phyloP scores from a whole-genome alignment of 2,329 filamentous ascomycete genomes.

The Pyrenophora seminiperda region DNA sequence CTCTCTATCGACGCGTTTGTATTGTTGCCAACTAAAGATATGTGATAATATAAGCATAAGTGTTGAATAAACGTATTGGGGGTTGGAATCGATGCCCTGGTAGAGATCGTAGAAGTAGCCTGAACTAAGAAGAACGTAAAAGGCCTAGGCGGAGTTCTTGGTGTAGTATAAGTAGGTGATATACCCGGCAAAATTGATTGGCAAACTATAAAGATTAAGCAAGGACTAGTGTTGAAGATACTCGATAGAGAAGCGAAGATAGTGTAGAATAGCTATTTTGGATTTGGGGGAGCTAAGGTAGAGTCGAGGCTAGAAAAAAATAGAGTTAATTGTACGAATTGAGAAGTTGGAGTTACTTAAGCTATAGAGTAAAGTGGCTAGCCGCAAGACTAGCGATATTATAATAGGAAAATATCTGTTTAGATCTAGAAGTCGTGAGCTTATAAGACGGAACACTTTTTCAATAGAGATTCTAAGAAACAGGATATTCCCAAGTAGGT shows the following conservation, averaged over 20 bases:
- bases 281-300: conserved; percentile 72
- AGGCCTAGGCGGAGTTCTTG: conserved; percentile 75
- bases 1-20: conserved; percentile 54
- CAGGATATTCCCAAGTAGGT: conserved; percentile 79
- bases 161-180: conserved; percentile 77
- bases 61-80: conserved; percentile 57
- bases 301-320: conserved; percentile 71
- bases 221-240: conserved; percentile 73
- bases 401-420: conserved; percentile 80
- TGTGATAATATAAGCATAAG: conserved; percentile 73
- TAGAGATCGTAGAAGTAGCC: conserved; percentile 73
- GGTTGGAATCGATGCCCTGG: conserved; percentile 58
- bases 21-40: conserved; percentile 67
- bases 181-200: conserved; percentile 73
- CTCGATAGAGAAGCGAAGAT: conserved; percentile 80
- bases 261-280: conserved; percentile 72
- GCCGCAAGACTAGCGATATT: conserved; percentile 70
- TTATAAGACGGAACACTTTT: conserved; percentile 71
- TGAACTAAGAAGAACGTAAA: conserved; percentile 72
- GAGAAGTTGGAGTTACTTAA: conserved; percentile 69
- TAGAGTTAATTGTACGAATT: conserved; percentile 64
- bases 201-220: conserved; percentile 63
- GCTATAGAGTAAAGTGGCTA: conserved; percentile 69
- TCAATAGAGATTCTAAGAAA: conserved; percentile 68
- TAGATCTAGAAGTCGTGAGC: conserved; percentile 73